phyloP scores from a whole-genome alignment of 1,284 basidiomycete genomes.

The Anthracocystis setariae region DNA sequence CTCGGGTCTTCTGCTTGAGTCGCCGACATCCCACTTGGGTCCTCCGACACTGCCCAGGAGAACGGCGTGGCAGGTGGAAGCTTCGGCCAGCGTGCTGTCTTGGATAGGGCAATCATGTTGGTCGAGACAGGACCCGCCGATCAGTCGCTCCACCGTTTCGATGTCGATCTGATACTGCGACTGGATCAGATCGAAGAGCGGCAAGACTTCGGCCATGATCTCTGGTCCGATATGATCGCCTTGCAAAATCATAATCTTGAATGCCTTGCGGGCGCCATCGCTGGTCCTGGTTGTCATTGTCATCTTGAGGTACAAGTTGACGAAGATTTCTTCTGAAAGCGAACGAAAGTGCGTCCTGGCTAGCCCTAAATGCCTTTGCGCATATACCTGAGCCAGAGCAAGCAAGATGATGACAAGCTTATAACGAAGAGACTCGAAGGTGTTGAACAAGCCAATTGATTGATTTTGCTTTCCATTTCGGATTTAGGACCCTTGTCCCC shows the following conservation, averaged over 20 bases:
- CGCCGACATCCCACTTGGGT: slow-evolving; percentile 90
- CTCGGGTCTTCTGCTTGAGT: slow-evolving; percentile 84
- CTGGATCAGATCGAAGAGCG: slow-evolving; percentile 81
- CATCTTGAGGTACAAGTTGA: slow-evolving; percentile 9
- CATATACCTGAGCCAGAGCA: too few relatives aligned
- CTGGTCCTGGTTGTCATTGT: background rate
- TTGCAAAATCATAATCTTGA: slow-evolving; percentile 83
- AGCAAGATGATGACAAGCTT: background rate
- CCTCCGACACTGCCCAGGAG: slow-evolving; percentile 87
- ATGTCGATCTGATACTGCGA: slow-evolving; percentile 77
- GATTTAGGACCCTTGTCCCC: background rate
- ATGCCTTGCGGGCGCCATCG: slow-evolving; percentile 11
- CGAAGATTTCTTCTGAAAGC: too few relatives aligned
- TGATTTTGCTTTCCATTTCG: too few relatives aligned
- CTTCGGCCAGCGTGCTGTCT: slow-evolving; percentile 80
- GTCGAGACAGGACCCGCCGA: slow-evolving; percentile 37
- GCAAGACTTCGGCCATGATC: slow-evolving; percentile 84
- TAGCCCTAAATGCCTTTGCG: too few relatives aligned
- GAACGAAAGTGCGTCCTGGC: too few relatives aligned
- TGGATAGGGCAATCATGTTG: slow-evolving; percentile 42
- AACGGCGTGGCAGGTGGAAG: slow-evolving; percentile 70
- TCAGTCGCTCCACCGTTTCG: slow-evolving; percentile 24
- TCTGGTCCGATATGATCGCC: slow-evolving; percentile 98
- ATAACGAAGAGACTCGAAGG: too few relatives aligned
- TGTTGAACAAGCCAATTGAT: too few relatives aligned